Conservation (phyloP, 306 rosid genomes). For the Citrullus amarus region DNA sequence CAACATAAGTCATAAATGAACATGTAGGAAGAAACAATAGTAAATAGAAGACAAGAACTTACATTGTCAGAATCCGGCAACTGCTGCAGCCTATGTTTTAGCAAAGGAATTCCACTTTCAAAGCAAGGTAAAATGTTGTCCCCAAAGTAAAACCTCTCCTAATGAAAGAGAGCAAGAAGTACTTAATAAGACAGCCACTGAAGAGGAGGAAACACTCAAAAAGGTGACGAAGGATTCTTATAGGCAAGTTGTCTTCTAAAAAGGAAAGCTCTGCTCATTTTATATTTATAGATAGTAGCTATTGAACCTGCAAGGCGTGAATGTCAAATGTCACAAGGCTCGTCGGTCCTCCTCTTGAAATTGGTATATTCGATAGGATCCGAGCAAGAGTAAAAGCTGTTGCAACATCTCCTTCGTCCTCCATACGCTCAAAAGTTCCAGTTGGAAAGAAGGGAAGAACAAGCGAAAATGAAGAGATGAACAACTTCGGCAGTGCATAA, state of each 20-base stretch:
- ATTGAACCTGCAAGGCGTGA: slow-evolving; percentile 87
- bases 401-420: slow-evolving; percentile 98
- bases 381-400: slow-evolving; percentile 96
- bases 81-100: slow-evolving; percentile 69
- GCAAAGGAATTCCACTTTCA: slow-evolving; percentile 95
- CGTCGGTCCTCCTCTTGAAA: slow-evolving; percentile 96
- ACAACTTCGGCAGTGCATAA: slow-evolving; percentile 86
- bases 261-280: not conserved
- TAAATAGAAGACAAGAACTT: slow-evolving; percentile 14
- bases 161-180: slow-evolving; percentile 14
- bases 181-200: not conserved
- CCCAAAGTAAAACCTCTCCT: slow-evolving; percentile 98
- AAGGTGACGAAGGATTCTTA: slow-evolving; percentile 7
- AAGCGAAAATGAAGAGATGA: slow-evolving; percentile 73
- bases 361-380: slow-evolving; percentile 80
- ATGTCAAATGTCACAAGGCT: slow-evolving; percentile 91
- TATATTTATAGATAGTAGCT: slow-evolving; percentile 12
- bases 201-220: not conserved
- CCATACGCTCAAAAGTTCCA: slow-evolving; percentile 94
- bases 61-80: slow-evolving; percentile 95
- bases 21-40: not conserved
- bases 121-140: slow-evolving; percentile 93
- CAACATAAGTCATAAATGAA: not conserved
- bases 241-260: not conserved
- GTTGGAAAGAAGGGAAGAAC: slow-evolving; percentile 97